These are phyloP conservation scores for Holtermannia corniformis DNA, from an alignment of 768 basidiomycete genomes.

Conservation along the genomic window DNA sequence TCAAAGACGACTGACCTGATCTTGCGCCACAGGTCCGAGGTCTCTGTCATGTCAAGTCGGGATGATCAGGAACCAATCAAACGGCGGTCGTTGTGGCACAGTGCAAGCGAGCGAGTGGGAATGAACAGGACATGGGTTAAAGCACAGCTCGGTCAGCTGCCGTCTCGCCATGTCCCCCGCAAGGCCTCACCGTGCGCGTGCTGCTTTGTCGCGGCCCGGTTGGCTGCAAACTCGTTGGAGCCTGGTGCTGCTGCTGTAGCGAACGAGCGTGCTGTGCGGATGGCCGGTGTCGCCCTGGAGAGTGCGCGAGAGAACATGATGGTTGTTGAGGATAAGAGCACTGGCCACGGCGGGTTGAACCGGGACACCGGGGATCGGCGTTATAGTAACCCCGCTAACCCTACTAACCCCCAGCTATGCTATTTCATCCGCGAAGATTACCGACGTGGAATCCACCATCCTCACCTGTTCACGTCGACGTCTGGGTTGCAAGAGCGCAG, in stretches of 20 bases:
- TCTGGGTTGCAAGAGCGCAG: too few species aligned
- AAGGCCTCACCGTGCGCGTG: slow-evolving; percentile 39
- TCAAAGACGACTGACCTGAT: slow-evolving; percentile 18
- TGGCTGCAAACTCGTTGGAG: slow-evolving; percentile 30
- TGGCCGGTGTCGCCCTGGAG: not conserved
- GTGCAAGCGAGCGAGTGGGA: too few species aligned
- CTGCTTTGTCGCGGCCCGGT: slow-evolving; percentile 26
- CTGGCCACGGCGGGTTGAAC: too few species aligned
- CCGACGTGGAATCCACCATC: not conserved
- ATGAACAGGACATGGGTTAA: too few species aligned
- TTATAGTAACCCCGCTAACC: not conserved
- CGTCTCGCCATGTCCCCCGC: not conserved
- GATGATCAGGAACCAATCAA: not conserved
- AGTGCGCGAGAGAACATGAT: slow-evolving; percentile 18
- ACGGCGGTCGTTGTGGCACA: not conserved
- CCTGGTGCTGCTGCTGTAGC: slow-evolving; percentile 18
- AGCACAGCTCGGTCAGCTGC: too few species aligned
- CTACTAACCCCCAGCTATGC: too few species aligned
- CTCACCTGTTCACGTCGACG: too few species aligned
- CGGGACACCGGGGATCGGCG: too few species aligned
- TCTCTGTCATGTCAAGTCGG: slow-evolving; percentile 16
- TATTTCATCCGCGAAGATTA: not conserved
- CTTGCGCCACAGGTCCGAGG: slow-evolving; percentile 39
- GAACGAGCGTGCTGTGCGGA: slow-evolving; percentile 4
- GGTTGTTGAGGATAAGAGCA: too few species aligned